phyloP scores from a whole-genome alignment of 108 stramenopile species.

The Hondaea fermentalgiana region DNA sequence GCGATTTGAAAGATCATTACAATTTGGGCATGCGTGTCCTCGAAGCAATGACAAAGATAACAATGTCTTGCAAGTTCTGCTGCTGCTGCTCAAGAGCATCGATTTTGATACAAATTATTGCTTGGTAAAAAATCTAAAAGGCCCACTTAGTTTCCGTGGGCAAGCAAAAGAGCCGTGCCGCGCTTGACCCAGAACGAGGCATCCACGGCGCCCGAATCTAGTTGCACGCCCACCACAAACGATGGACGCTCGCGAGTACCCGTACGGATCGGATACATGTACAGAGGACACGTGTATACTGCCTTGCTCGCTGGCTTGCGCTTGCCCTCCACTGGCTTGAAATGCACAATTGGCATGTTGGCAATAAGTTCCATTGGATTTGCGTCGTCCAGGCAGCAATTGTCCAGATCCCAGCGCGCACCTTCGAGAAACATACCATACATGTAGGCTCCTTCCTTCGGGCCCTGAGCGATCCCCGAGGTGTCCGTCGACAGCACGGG shows the following conservation, averaged over 20 bases:
- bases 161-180: slow-evolving; percentile 50
- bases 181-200: slow-evolving; percentile 58
- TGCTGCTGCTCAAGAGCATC: no score
- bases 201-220: slow-evolving; percentile 32
- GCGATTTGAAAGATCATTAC: no score
- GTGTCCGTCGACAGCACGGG: slow-evolving; percentile 8
- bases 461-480: background rate
- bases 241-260: slow-evolving; percentile 57
- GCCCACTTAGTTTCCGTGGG: background rate
- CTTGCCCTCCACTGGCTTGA: slow-evolving; percentile 53
- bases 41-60: no score
- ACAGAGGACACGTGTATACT: slow-evolving; percentile 50
- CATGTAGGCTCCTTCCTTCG: slow-evolving; percentile 57
- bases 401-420: slow-evolving; percentile 46
- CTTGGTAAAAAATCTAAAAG: background rate
- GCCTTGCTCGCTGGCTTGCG: slow-evolving; percentile 44
- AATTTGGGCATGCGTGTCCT: no score
- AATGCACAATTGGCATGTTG: slow-evolving; percentile 57
- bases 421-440: slow-evolving; percentile 54
- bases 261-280: slow-evolving; percentile 59
- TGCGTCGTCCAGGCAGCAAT: slow-evolving; percentile 46
- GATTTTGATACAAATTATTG: no score
- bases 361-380: slow-evolving; percentile 52
- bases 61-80: no score
- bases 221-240: slow-evolving; percentile 43